A percentile compares a stretch with the other conserved stretches of the same genome.
These are phyloP conservation scores for Aspergillus proliferans DNA, from an alignment of 2,329 filamentous ascomycete species.

Conservation along the genomic window DNA sequence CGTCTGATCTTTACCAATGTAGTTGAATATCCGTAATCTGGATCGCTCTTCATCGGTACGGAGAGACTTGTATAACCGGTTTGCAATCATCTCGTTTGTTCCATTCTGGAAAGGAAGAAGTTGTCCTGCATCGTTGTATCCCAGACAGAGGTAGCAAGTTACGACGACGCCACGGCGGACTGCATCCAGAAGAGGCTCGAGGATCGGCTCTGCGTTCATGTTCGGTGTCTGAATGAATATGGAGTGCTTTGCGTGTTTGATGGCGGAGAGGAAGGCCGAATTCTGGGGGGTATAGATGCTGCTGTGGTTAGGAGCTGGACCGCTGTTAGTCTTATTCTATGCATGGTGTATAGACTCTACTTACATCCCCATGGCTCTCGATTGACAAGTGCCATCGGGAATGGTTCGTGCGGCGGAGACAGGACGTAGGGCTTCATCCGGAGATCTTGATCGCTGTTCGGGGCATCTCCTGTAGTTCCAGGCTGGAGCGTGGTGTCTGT, in stretches of 20 bases:
- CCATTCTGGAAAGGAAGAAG: constrained; percentile 69
- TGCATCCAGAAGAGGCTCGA: constrained; percentile 59
- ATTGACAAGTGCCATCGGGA: constrained; percentile 67
- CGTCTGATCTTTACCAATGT: constrained; percentile 67
- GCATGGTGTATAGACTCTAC: constrained; percentile 2
- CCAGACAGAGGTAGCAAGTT: constrained; percentile 66
- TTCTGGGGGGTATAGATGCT: constrained; percentile 66
- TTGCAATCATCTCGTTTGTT: constrained; percentile 65
- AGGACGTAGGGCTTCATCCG: constrained; percentile 63
- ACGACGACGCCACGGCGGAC: constrained; percentile 63
- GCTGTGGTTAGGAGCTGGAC: constrained; percentile 49
- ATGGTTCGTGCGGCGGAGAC: constrained; percentile 47
- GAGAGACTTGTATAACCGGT: constrained; percentile 53
- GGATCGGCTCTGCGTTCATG: constrained; percentile 63
- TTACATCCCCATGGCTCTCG: constrained; percentile 58
- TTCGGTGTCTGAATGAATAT: constrained; percentile 78
- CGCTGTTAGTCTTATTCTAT: not conserved
- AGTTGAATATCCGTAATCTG: constrained; percentile 59
- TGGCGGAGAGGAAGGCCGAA: constrained; percentile 63
- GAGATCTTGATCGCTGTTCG: constrained; percentile 47
- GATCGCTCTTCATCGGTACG: constrained; percentile 45
- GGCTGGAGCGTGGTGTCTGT: constrained; percentile 50
- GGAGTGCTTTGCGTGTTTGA: constrained; percentile 56
- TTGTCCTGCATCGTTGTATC: constrained; percentile 74
- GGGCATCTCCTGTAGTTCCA: constrained; percentile 48